Conservation (phyloP, 305 asterid species). For the Fraxinus xanthoxyloides region DNA sequence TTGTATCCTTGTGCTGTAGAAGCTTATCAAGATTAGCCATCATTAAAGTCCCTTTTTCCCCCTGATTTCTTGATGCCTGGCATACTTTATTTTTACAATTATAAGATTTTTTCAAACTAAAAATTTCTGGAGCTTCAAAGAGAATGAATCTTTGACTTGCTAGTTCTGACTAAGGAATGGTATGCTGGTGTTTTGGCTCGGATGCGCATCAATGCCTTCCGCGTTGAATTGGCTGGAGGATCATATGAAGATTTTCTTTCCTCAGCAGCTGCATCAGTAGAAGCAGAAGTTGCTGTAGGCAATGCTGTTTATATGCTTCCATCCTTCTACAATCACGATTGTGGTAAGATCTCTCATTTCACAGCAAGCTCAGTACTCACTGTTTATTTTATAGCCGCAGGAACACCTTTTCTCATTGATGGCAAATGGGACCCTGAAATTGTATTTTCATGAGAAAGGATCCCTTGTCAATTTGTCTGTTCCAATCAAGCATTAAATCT, state of each 20-base stretch:
- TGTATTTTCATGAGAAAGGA: background rate
- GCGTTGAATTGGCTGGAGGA: constrained; percentile 67
- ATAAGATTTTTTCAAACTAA: background rate
- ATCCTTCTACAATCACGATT: constrained; percentile 82
- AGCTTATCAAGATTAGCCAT: constrained; percentile 16
- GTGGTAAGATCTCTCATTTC: constrained; percentile 53
- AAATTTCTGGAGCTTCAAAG: constrained; percentile 11
- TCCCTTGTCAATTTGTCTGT: background rate
- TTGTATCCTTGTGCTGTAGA: constrained; percentile 57
- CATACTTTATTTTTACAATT: background rate
- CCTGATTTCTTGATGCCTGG: constrained; percentile 12
- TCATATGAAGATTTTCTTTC: constrained; percentile 71
- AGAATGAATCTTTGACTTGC: constrained; percentile 38
- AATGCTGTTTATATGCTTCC: constrained; percentile 79
- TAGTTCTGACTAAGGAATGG: constrained; percentile 89
- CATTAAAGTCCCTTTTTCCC: background rate
- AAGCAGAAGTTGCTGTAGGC: constrained; percentile 81
- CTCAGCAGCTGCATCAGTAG: constrained; percentile 77
- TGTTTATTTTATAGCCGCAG: background rate
- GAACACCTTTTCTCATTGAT: background rate
- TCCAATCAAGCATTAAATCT: background rate
- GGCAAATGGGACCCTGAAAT: background rate
- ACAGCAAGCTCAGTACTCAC: constrained; percentile 8
- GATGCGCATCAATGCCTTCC: constrained; percentile 82
- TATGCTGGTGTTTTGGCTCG: constrained; percentile 65